These are phyloP conservation scores for Corymbia calophylla DNA, from an alignment of 441 rosid genomes.

Conservation along the genomic window DNA sequence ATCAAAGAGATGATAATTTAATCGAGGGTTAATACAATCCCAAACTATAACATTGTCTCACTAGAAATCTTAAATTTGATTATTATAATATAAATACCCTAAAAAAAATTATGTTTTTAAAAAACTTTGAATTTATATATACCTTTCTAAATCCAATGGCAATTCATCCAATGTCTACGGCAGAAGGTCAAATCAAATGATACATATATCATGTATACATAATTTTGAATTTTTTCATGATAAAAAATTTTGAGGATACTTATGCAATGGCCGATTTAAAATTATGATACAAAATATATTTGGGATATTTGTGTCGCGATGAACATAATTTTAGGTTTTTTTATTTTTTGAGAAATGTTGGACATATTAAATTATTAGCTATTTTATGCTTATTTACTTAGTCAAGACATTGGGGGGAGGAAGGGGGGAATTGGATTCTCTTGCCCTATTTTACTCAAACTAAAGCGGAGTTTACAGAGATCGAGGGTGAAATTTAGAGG, in stretches of 20 bases:
- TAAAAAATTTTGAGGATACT: no score
- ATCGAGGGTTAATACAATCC: rapidly evolving
- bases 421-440: not conserved
- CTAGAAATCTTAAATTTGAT: rapidly evolving
- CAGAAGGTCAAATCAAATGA: no score
- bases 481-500: not conserved
- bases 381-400: not conserved
- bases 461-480: not conserved
- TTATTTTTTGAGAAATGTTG: not conserved
- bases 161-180: no score
- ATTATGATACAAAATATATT: no score
- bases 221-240: no score
- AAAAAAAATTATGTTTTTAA: no score
- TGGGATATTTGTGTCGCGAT: rapidly evolving
- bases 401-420: not conserved
- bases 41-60: no score
- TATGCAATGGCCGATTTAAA: no score
- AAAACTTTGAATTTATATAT: no score
- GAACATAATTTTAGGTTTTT: not conserved
- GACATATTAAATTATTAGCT: not conserved
- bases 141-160: no score
- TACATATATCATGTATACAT: no score
- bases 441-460: not conserved
- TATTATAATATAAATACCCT: rapidly evolving
- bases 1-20: no score